These are phyloP conservation scores for Verticillium isaacii DNA, from an alignment of 2,329 filamentous ascomycete genomes.

Conservation along the genomic window DNA sequence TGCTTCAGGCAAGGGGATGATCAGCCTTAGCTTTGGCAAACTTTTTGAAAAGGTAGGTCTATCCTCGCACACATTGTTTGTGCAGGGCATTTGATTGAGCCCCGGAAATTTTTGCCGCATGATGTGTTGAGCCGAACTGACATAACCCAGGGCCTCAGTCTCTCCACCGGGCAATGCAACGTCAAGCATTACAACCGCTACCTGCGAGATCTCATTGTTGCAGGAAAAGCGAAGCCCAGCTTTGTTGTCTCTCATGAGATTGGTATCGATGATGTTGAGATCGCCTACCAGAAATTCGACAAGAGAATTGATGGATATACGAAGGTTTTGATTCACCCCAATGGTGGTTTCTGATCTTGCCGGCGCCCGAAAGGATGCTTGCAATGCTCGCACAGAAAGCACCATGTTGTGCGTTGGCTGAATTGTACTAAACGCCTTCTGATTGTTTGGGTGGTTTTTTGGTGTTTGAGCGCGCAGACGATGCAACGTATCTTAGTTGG, in stretches of 20 bases:
- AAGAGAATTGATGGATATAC: conserved; percentile 62
- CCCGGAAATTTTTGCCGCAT: neutral
- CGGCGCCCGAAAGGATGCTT: too few species aligned
- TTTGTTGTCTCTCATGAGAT: conserved; percentile 65
- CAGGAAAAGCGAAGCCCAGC: conserved; percentile 59
- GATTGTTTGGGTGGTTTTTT: too few species aligned
- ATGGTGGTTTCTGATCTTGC: conserved; percentile 34
- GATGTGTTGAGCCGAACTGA: neutral
- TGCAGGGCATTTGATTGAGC: neutral
- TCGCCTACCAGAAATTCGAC: conserved; percentile 63
- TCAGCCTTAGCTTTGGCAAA: conserved; percentile 61
- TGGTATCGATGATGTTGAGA: conserved; percentile 54
- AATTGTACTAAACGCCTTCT: too few species aligned
- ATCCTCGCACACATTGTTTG: neutral
- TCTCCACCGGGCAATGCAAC: conserved; percentile 62
- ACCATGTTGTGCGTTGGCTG: too few species aligned
- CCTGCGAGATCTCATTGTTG: conserved; percentile 59
- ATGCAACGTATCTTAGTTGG: too few species aligned
- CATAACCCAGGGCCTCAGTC: conserved; percentile 44
- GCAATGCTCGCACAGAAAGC: too few species aligned
- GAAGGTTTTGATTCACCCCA: conserved; percentile 64
- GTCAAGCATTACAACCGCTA: conserved; percentile 66
- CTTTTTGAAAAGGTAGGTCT: conserved; percentile 58
- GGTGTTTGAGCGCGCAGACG: too few species aligned
- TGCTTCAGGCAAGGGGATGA: conserved; percentile 57